These are phyloP conservation scores for Trichoderma atroviride DNA, from an alignment of 2,329 filamentous ascomycete genomes.

Conservation along the genomic window DNA sequence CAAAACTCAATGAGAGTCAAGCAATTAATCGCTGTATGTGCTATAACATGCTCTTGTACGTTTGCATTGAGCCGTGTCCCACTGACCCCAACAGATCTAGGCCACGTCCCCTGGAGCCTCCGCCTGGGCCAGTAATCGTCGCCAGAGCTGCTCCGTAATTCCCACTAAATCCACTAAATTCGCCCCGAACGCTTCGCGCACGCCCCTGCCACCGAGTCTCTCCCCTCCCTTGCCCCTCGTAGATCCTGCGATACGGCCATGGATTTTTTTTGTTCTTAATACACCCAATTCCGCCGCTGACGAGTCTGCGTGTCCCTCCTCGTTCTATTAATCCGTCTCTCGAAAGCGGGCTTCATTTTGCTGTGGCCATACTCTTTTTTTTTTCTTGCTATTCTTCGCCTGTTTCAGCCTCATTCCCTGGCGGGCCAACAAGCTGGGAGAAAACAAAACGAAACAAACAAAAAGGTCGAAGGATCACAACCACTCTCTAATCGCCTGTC, in stretches of 20 bases:
- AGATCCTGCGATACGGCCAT: conserved; percentile 2
- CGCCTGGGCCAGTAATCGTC: neutral
- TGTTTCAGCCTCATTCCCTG: conserved; percentile 23
- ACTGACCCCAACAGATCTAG: conserved; percentile 27
- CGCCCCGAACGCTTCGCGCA: conserved; percentile 20
- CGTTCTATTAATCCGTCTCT: conserved; percentile 7
- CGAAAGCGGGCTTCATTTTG: conserved; percentile 10
- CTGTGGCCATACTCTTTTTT: neutral
- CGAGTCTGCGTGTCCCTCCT: neutral
- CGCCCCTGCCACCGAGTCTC: neutral
- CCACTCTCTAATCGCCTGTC: conserved; percentile 7
- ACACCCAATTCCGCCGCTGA: neutral
- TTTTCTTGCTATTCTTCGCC: neutral
- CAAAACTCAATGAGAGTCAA: neutral
- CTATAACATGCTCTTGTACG: neutral
- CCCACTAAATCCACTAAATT: conserved; percentile 9
- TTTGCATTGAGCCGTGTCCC: neutral
- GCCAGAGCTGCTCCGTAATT: conserved; percentile 9
- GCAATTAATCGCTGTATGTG: neutral
- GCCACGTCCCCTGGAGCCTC: conserved; percentile 17
- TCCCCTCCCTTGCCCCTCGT: conserved; percentile 17
- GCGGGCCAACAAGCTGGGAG: conserved; percentile 26
- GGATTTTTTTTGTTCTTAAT: neutral
- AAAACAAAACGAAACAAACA: neutral
- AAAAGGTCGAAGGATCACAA: neutral